Conservation (phyloP, 108 stramenopile species). For the Ochromonas danica region DNA sequence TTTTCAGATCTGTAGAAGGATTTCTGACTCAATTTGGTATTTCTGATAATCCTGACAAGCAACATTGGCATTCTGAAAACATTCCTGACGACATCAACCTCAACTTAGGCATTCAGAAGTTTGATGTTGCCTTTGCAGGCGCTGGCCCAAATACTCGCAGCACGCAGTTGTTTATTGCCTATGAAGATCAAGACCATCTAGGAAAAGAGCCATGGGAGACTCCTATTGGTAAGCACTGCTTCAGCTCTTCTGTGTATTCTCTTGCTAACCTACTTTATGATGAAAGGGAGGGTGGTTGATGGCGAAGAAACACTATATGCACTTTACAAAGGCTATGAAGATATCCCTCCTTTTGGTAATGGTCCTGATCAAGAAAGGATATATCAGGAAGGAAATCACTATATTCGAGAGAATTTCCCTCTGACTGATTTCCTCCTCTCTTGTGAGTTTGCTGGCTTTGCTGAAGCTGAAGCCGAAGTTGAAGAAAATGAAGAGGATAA, state of each 20-base stretch:
- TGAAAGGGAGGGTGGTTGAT: too few species aligned
- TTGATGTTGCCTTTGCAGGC: constrained; percentile 43
- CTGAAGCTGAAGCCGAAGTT: too few species aligned
- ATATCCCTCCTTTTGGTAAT: constrained; percentile 39
- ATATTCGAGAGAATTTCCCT: not conserved
- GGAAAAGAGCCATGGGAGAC: constrained; percentile 53
- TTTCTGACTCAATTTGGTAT: constrained; percentile 89
- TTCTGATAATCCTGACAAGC: constrained; percentile 54
- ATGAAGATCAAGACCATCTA: constrained; percentile 23
- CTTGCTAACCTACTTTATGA: too few species aligned
- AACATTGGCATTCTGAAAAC: not conserved
- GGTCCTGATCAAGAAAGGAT: constrained; percentile 28
- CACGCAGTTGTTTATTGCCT: constrained; percentile 44
- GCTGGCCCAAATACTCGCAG: constrained; percentile 36
- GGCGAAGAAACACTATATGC: not conserved
- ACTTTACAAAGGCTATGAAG: constrained; percentile 39
- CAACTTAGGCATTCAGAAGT: constrained; percentile 21
- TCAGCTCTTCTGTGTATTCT: too few species aligned
- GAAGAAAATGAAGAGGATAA: too few species aligned
- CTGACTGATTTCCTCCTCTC: constrained; percentile 3
- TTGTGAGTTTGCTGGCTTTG: too few species aligned
- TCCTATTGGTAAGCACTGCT: constrained; percentile 42
- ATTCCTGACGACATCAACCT: constrained; percentile 45
- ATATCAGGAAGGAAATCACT: constrained; percentile 1
- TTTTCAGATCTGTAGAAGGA: constrained; percentile 73